Conservation (phyloP, 352 stramenopile species). For the Globisporangium ultimum region DNA sequence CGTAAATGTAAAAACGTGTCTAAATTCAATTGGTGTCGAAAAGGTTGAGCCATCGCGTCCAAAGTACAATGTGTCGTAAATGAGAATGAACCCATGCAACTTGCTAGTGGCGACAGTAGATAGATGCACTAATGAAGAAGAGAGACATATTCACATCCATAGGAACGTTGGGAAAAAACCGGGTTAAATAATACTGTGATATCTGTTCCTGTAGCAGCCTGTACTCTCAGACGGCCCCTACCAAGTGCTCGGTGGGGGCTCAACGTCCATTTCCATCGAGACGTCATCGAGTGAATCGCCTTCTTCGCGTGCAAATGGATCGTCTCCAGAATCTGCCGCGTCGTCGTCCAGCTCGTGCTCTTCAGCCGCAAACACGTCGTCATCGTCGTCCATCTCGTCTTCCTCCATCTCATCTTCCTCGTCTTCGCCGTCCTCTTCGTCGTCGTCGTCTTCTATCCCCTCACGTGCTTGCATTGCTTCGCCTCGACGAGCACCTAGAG, state of each 20-base stretch:
- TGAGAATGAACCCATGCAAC: too few species aligned
- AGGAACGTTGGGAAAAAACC: too few species aligned
- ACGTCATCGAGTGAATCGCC: conserved; percentile 32
- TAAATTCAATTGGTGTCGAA: too few species aligned
- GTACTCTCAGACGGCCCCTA: not conserved
- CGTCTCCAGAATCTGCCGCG: conserved; percentile 20
- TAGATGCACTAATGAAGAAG: too few species aligned
- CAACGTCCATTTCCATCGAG: conserved; percentile 36
- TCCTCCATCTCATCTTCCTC: conserved; percentile 10
- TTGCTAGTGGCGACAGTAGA: too few species aligned
- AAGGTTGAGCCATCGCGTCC: too few species aligned
- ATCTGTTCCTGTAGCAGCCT: too few species aligned
- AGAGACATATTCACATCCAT: too few species aligned
- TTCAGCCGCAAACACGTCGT: conserved; percentile 24
- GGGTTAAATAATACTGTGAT: too few species aligned
- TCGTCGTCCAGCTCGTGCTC: conserved; percentile 24
- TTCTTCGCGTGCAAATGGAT: conserved; percentile 30
- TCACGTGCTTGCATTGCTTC: conserved; percentile 13
- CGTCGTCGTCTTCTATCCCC: conserved; percentile 29
- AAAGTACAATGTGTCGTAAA: too few species aligned
- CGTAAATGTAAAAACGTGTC: too few species aligned
- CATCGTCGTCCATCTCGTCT: conserved; percentile 21
- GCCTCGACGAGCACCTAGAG: conserved; percentile 6
- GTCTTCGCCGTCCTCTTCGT: conserved; percentile 25
- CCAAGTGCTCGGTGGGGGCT: not conserved